phyloP scores from a whole-genome alignment of 306 rosid species.

The Betula pendula region DNA sequence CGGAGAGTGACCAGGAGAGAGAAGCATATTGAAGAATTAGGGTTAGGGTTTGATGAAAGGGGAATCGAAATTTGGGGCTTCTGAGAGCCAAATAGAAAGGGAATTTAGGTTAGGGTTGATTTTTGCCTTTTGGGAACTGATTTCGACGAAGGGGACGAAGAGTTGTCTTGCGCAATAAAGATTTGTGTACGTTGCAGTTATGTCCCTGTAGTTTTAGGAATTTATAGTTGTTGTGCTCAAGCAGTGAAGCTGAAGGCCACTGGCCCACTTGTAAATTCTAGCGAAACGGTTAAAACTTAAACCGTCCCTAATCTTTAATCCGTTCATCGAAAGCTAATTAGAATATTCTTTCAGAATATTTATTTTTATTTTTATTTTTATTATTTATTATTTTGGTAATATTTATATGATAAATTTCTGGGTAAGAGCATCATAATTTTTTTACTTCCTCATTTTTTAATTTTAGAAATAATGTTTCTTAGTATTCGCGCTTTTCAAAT shows the following conservation, averaged over 20 bases:
- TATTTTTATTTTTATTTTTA: no score
- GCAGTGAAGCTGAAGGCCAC: neutral
- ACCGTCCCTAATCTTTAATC: neutral
- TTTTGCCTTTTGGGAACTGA: neutral
- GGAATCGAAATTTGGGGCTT: neutral
- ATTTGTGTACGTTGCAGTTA: neutral
- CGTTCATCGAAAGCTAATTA: no score
- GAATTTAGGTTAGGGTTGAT: slow-evolving; percentile 9
- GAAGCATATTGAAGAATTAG: slow-evolving; percentile 58
- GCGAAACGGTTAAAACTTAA: neutral
- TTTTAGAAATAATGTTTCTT: no score
- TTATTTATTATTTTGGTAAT: no score
- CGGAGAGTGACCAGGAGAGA: slow-evolving; percentile 92
- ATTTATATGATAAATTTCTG: no score
- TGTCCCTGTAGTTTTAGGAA: neutral
- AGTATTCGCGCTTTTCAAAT: no score
- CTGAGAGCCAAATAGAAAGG: neutral
- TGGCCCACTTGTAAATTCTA: neutral
- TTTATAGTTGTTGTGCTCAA: neutral
- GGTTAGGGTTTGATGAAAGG: slow-evolving; percentile 6
- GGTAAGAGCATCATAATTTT: no score
- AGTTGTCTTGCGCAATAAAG: no score
- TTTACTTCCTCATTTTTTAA: no score
- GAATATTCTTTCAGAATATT: no score
- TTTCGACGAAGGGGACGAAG: neutral